Evolutionary conservation across 2,329 filamentous ascomycete genomes (phyloP).

Genomic region (Xylariaceae sp.): DNA sequence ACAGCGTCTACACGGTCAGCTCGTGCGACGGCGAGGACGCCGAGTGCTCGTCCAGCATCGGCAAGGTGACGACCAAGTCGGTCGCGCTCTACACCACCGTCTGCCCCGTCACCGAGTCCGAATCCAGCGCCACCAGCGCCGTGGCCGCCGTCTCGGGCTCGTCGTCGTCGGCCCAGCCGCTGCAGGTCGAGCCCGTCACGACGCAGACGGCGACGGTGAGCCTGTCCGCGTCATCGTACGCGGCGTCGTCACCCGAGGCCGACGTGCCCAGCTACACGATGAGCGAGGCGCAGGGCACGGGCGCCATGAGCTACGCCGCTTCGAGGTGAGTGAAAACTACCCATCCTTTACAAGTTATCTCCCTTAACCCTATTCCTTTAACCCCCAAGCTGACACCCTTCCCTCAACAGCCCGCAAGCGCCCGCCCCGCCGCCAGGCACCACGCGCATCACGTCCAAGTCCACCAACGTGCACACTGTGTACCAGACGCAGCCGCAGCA

Average conservation of each 20-base stretch:
- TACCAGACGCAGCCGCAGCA: constrained; percentile 3
- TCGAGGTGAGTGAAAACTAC: constrained; percentile 1
- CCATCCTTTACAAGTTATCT: no score
- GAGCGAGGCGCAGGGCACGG: constrained; percentile 15
- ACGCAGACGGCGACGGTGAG: neutral
- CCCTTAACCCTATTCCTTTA: no score
- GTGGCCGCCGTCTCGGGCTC: no score
- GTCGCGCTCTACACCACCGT: constrained; percentile 21
- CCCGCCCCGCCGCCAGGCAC: no score
- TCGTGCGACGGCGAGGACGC: constrained; percentile 13
- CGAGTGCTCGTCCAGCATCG: constrained; percentile 16
- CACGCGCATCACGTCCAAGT: constrained; percentile 10
- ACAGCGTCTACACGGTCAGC: constrained; percentile 19
- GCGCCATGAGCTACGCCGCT: constrained; percentile 8
- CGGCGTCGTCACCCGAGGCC: constrained; percentile 5
- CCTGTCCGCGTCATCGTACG: constrained; percentile 9
- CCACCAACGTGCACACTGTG: constrained; percentile 10
- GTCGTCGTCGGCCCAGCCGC: no score
- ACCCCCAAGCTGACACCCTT: no score
- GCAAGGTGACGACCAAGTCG: constrained; percentile 17
- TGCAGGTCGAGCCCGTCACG: no score
- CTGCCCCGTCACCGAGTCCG: constrained; percentile 18
- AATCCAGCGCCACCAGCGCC: constrained; percentile 10
- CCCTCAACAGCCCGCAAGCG: no score
- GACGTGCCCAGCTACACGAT: constrained; percentile 21